Evolutionary conservation across 139 green algal genomes (phyloP).

Genomic region (Tetraselmis chui): DNA sequence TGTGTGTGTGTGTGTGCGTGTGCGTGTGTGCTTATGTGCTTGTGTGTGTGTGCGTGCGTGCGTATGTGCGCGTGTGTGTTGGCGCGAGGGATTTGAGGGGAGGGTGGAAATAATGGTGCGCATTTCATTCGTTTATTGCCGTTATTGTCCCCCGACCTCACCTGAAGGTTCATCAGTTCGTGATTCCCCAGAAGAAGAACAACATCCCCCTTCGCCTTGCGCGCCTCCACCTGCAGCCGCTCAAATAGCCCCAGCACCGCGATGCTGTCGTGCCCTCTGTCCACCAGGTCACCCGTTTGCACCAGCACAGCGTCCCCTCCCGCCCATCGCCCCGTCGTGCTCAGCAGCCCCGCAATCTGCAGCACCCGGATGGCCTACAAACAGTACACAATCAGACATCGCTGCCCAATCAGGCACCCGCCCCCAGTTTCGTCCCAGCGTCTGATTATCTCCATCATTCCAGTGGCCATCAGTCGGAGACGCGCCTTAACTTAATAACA

Average conservation of each 20-base stretch:
- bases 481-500: too few relatives aligned
- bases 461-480: too few relatives aligned
- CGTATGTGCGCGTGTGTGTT: too few relatives aligned
- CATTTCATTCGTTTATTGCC: background rate
- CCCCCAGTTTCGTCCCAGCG: too few relatives aligned
- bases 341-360: background rate
- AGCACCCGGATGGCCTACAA: background rate
- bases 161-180: conserved; percentile 28
- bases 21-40: too few relatives aligned
- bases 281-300: conserved; percentile 31
- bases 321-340: background rate
- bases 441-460: too few relatives aligned
- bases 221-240: conserved; percentile 16
- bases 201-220: conserved; percentile 13
- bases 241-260: conserved; percentile 19
- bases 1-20: too few relatives aligned
- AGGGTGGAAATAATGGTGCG: too few relatives aligned
- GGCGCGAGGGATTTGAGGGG: too few relatives aligned
- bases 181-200: conserved; percentile 30
- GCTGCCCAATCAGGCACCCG: too few relatives aligned
- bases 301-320: conserved; percentile 2
- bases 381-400: too few relatives aligned
- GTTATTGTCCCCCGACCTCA: background rate
- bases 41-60: too few relatives aligned
- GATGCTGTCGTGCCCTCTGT: conserved; percentile 24